These are phyloP conservation scores for Ilyonectria robusta DNA, from an alignment of 2,329 filamentous ascomycete genomes.

Conservation along the genomic window DNA sequence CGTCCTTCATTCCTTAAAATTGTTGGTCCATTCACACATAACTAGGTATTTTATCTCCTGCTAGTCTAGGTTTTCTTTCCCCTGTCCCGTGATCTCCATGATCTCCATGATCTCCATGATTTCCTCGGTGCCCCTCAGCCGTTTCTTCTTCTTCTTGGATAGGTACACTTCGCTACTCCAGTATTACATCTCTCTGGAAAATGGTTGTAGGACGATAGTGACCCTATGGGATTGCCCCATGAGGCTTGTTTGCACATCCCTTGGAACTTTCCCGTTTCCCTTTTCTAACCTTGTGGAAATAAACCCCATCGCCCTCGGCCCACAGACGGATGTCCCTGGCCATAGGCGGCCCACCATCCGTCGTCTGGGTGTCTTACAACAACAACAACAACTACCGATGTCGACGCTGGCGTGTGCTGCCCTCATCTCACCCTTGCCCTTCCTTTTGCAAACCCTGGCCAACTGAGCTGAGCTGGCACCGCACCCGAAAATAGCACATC, in stretches of 20 bases:
- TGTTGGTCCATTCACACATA: background rate
- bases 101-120: constrained; percentile 7
- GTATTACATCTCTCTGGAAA: background rate
- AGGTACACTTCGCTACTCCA: background rate
- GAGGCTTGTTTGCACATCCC: background rate
- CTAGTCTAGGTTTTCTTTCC: constrained; percentile 7
- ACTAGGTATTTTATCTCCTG: constrained; percentile 2
- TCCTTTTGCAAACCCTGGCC: constrained; percentile 27
- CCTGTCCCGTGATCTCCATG: constrained; percentile 20
- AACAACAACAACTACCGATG: constrained; percentile 4
- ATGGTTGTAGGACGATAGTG: background rate
- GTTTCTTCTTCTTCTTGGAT: too few species aligned
- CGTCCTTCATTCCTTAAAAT: background rate
- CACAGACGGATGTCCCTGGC: background rate
- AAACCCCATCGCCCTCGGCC: background rate
- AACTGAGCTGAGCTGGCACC: constrained; percentile 44
- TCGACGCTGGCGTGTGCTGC: constrained; percentile 3
- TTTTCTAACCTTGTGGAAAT: background rate
- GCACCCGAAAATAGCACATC: constrained; percentile 43
- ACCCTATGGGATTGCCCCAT: background rate
- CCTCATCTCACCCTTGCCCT: constrained; percentile 11
- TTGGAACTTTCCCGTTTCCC: background rate
- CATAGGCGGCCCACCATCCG: background rate
- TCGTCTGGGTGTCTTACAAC: background rate
- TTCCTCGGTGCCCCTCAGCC: background rate